These are phyloP conservation scores for Lolium multiflorum DNA, from an alignment of 176 grass and related monocot species.

Conservation along the genomic window DNA sequence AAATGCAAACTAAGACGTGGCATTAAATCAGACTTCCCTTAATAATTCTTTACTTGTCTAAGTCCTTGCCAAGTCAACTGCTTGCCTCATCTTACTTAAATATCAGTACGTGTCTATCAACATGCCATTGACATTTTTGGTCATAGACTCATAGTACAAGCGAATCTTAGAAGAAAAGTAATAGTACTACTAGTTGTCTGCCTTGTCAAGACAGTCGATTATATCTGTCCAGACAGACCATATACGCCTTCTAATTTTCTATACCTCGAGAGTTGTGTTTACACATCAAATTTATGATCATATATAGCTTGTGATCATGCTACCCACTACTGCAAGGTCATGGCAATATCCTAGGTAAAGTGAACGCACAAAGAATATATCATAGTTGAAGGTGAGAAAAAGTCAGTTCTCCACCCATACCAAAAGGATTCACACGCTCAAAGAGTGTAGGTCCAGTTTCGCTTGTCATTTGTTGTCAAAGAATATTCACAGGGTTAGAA, in stretches of 20 bases:
- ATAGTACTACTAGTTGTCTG: neutral
- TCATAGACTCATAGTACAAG: neutral
- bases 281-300: constrained; percentile 11
- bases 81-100: constrained; percentile 8
- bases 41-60: neutral
- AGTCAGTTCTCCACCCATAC: neutral
- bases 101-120: neutral
- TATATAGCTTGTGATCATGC: constrained; percentile 37
- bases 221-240: neutral
- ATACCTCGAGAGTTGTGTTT: constrained; percentile 2
- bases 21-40: neutral
- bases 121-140: constrained; percentile 5
- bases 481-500: constrained; percentile 27
- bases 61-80: neutral
- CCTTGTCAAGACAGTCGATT: constrained; percentile 33
- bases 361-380: neutral
- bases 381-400: constrained; percentile 11
- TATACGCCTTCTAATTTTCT: constrained; percentile 20
- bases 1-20: neutral
- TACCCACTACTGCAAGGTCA: constrained; percentile 20
- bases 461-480: constrained; percentile 18
- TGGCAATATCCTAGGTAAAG: neutral
- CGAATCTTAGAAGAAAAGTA: constrained; percentile 17
- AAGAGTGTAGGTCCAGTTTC: constrained; percentile 15
- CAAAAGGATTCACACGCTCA: constrained; percentile 32